These are phyloP conservation scores for Thraustochytrium sp. DNA, from an alignment of 352 stramenopile species.

Conservation along the genomic window DNA sequence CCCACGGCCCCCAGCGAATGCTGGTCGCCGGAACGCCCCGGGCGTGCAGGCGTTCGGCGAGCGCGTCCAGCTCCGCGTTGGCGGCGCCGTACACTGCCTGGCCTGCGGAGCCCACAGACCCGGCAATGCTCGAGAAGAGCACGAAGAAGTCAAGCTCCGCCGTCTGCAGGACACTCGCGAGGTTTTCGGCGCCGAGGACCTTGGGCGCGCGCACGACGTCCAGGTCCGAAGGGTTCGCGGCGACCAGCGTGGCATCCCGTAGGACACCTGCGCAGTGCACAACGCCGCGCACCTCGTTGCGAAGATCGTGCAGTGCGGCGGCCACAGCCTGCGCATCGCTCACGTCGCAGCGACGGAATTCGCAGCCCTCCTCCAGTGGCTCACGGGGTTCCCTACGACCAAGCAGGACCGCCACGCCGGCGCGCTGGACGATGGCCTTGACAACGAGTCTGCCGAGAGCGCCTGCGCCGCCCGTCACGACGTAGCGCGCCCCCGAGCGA, in stretches of 20 bases:
- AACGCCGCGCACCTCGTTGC: not conserved
- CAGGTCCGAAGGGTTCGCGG: not conserved
- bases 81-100: slow-evolving; percentile 36
- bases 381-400: not conserved
- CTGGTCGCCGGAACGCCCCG: not conserved
- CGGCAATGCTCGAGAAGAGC: slow-evolving; percentile 21
- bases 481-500: not conserved
- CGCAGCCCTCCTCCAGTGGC: not conserved
- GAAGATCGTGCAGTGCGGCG: not conserved
- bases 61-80: slow-evolving; percentile 11
- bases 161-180: not conserved
- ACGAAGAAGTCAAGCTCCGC: not conserved
- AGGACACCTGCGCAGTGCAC: slow-evolving; percentile 44
- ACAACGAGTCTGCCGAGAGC: not conserved
- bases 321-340: not conserved
- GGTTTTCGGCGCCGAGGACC: not conserved
- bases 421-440: not conserved
- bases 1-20: slow-evolving; percentile 41
- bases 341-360: not conserved
- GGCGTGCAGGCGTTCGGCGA: not conserved
- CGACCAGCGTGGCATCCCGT: not conserved
- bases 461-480: slow-evolving; percentile 37
- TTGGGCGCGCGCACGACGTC: not conserved
- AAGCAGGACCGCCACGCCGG: not conserved
- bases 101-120: not conserved